These are phyloP conservation scores for Paramecium primaurelia DNA, from an alignment of 73 alveolate genomes.

Conservation along the genomic window DNA sequence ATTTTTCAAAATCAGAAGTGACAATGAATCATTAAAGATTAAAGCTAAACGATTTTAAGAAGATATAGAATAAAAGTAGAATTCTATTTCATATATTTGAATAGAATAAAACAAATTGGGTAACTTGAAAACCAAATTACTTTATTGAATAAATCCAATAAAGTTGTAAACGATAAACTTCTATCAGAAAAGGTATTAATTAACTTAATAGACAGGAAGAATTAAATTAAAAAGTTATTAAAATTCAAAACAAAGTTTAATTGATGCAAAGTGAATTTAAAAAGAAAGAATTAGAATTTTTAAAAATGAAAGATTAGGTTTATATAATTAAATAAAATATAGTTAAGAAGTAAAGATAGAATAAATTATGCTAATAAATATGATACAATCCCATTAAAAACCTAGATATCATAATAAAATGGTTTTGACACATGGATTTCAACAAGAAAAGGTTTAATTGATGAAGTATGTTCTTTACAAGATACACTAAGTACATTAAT, in stretches of 20 bases:
- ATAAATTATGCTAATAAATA: background rate
- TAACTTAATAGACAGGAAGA: background rate
- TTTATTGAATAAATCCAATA: background rate
- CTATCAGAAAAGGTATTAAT: background rate
- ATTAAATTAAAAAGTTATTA: background rate
- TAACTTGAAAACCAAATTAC: background rate
- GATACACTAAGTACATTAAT: background rate
- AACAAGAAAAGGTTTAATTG: background rate
- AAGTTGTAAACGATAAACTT: background rate
- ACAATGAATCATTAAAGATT: background rate
- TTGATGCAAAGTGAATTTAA: slow-evolving; percentile 2
- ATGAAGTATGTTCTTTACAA: background rate
- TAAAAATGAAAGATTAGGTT: background rate
- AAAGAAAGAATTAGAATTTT: background rate
- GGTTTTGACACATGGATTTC: background rate
- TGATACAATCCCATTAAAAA: background rate
- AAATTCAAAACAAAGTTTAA: background rate
- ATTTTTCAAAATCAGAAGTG: background rate
- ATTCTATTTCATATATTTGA: background rate
- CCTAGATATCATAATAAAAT: background rate
- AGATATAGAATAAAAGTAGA: background rate
- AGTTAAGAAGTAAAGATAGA: background rate
- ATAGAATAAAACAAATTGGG: background rate
- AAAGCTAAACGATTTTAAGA: background rate
- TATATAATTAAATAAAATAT: background rate